Evolutionary conservation across 1,284 basidiomycete species (phyloP).

Genomic region (Mycena citricolor): DNA sequence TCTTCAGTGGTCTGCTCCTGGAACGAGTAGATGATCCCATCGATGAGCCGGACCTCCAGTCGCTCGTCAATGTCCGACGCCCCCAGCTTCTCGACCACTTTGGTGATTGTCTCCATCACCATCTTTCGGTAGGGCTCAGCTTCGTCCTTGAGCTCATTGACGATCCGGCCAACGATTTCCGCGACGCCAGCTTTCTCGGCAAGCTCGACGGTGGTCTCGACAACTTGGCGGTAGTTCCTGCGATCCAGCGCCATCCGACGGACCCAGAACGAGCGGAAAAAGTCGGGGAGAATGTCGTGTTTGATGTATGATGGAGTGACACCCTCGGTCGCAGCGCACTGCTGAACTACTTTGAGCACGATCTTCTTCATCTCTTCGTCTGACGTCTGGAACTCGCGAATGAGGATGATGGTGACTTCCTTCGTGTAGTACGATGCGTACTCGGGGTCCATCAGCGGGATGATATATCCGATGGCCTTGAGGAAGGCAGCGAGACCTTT

Average conservation of each 20-base stretch:
- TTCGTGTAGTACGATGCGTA: conserved; percentile 98
- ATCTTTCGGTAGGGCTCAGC: conserved; percentile 98
- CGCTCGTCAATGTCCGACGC: conserved; percentile 96
- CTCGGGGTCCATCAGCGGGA: conserved; percentile 99
- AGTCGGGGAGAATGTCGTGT: conserved; percentile 95
- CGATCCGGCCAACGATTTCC: conserved; percentile 91
- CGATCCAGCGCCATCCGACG: conserved; percentile 96
- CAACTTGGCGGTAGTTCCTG: conserved; percentile 94
- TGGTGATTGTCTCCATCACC: conserved; percentile 99
- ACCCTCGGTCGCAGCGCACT: conserved; percentile 97
- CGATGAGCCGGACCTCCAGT: conserved; percentile 91
- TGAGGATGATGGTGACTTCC: conserved; percentile 94
- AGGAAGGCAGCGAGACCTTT: conserved; percentile 98
- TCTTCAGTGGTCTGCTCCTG: conserved; percentile 99
- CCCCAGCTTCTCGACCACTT: conserved; percentile 88
- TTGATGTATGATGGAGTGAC: conserved; percentile 91
- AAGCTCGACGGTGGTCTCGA: conserved; percentile 97
- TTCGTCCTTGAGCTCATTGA: conserved; percentile 96
- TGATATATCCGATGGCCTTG: conserved; percentile 99
- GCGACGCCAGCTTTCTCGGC: conserved; percentile 95
- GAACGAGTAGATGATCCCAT: conserved; percentile 98
- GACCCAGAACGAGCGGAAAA: conserved; percentile 99
- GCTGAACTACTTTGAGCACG: conserved; percentile 97
- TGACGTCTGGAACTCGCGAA: conserved; percentile 98
- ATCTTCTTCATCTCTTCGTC: conserved; percentile 99